Evolutionary conservation across 257 asterid genomes (phyloP).

Genomic region (Thymus mandschuricus): DNA sequence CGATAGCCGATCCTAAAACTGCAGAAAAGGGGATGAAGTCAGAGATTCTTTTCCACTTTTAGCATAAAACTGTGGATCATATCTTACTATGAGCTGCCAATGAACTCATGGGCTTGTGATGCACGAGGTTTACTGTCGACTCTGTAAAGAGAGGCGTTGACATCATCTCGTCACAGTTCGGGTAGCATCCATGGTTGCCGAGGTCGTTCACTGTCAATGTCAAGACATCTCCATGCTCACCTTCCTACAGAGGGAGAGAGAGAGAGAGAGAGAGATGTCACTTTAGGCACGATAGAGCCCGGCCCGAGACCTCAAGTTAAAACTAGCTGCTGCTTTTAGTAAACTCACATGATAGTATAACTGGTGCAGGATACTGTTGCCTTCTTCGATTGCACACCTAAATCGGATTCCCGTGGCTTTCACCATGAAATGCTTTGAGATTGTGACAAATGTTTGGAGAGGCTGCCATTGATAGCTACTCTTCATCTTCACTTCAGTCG

Average conservation of each 20-base stretch:
- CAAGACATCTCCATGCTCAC: conserved; percentile 62
- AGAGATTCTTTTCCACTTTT: not conserved
- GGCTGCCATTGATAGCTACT: conserved; percentile 85
- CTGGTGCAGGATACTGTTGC: conserved; percentile 65
- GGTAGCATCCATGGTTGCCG: conserved; percentile 92
- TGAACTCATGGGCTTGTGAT: conserved; percentile 63
- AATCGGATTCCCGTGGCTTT: conserved; percentile 87
- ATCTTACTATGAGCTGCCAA: conserved; percentile 72
- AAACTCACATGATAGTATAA: conserved; percentile 66
- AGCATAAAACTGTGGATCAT: not conserved
- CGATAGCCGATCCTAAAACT: conserved; percentile 63
- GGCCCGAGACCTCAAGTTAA: too few species aligned
- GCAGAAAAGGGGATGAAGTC: not conserved
- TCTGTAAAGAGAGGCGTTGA: conserved; percentile 64
- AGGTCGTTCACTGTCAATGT: conserved; percentile 72
- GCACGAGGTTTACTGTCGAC: conserved; percentile 56
- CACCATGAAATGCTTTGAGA: conserved; percentile 75
- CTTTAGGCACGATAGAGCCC: too few species aligned
- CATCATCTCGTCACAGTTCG: conserved; percentile 60
- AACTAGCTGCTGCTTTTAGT: not conserved
- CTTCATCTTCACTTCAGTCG: conserved; percentile 76
- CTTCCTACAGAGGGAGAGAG: conserved; percentile 56
- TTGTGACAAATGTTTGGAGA: conserved; percentile 80
- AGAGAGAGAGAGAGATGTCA: not conserved
- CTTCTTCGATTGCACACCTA: conserved; percentile 63